A percentile compares a stretch with the other conserved stretches of the same genome.
Evolutionary conservation across 2,329 filamentous ascomycete genomes (phyloP).

Genomic region (Botrytis squamosa): DNA sequence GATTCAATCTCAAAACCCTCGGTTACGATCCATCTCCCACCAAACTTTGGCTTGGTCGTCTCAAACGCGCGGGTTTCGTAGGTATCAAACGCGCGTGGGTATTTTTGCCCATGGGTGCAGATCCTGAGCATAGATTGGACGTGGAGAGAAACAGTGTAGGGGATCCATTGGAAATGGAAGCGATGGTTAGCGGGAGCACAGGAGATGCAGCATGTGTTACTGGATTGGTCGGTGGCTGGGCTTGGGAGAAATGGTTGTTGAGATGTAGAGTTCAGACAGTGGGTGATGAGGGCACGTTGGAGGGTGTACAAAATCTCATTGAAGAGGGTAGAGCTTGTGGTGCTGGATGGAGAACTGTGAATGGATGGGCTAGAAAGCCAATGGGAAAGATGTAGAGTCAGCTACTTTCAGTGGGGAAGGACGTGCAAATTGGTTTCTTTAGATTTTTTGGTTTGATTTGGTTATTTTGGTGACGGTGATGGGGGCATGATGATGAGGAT

Average conservation of each 20-base stretch:
- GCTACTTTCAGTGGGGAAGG: not conserved
- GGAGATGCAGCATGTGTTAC: constrained; percentile 71
- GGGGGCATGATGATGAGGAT: not conserved
- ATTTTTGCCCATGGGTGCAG: constrained; percentile 76
- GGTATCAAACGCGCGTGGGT: constrained; percentile 83
- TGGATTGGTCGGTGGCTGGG: constrained; percentile 81
- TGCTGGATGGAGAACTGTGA: constrained; percentile 60
- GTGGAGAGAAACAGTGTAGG: constrained; percentile 42
- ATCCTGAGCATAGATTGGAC: constrained; percentile 45
- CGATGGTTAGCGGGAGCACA: constrained; percentile 65
- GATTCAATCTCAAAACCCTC: constrained; percentile 81
- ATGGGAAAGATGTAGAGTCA: constrained; percentile 17
- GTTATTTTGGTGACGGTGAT: constrained; percentile 2
- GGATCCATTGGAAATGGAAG: constrained; percentile 56
- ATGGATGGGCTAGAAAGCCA: constrained; percentile 64
- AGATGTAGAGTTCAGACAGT: constrained; percentile 85
- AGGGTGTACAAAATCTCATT: constrained; percentile 59
- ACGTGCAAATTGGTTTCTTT: constrained; percentile 2
- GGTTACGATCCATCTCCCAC: constrained; percentile 87
- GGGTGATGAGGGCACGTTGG: constrained; percentile 61
- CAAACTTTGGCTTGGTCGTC: constrained; percentile 73
- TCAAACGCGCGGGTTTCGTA: constrained; percentile 74
- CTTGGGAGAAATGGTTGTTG: constrained; percentile 95
- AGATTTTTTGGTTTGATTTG: not conserved
- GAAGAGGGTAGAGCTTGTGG: constrained; percentile 62